Evolutionary conservation across 257 asterid species (phyloP), one percentile per base, ranked within the genome.

Genomic region (Thymus mandschuricus): DNA sequence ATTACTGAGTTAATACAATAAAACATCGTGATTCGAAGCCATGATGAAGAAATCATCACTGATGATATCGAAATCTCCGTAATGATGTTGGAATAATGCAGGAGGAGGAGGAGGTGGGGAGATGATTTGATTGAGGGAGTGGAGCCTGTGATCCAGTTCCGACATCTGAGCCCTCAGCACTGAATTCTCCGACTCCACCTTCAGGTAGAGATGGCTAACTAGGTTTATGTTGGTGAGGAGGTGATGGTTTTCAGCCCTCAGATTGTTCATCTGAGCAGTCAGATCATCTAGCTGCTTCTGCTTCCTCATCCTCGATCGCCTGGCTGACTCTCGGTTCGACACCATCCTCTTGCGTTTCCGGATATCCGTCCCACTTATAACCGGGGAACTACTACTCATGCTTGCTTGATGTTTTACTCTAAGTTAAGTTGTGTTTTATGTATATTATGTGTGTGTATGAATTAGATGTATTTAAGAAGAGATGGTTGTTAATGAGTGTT

Each of bases 261-360:
- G 83, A 74, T 78, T 66, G 40, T 71, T 54, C 71, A 60, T 50
- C 58, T 76, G 78, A 21, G 43, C 69, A 76, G 63, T 69, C 66
- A 83, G 81, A 66, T 86, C 84, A 48, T 81, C 86, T 81, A 86
- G 46, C 56, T 74, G 85, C 75, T 81, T 76, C 78, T 81, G 88
- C 68, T 78, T 83, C 83, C 81, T 75, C 83, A 75, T 68, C 59
- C 86, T 56, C 0, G 85, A 84, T 52, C 86, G 75, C 27, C 80
- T 48, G 11, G 86, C 86, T 0, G 86, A 86, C 59, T 86, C 86
- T 1, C 88, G 74, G 29, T 84, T 86, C 6, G 89, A 86, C 12
- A 84, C 31, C 87, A 80, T 84, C 6, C 89, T 67, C 59, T 81
- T 86, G 7, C 84, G 77, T 46, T 86, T 86, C 64, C 86, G 61